Conservation (phyloP, 2,329 filamentous ascomycete genomes). For the Verticillium nubilum region DNA sequence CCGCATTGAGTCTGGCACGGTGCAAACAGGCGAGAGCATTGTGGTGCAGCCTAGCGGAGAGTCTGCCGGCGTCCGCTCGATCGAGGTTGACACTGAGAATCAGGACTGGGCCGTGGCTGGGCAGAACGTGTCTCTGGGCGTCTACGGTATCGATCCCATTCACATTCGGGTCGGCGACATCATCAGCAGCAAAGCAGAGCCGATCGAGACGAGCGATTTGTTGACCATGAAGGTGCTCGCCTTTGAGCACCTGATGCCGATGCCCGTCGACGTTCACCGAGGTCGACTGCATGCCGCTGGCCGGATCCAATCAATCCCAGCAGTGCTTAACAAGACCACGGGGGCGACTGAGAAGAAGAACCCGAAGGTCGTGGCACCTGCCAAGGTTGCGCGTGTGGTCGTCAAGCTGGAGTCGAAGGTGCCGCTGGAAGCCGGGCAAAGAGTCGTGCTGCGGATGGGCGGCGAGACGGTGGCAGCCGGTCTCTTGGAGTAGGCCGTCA, state of each 20-base stretch:
- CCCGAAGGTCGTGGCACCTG: slow-evolving; percentile 77
- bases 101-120: slow-evolving; percentile 90
- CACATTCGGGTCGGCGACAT: slow-evolving; percentile 83
- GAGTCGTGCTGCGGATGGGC: slow-evolving; percentile 73
- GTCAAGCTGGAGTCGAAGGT: slow-evolving; percentile 70
- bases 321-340: slow-evolving; percentile 71
- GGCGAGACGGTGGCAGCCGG: slow-evolving; percentile 87
- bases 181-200: slow-evolving; percentile 63
- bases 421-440: slow-evolving; percentile 73
- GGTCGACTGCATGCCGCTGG: slow-evolving; percentile 78
- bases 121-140: slow-evolving; percentile 79
- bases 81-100: slow-evolving; percentile 69
- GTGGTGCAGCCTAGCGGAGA: slow-evolving; percentile 77
- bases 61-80: slow-evolving; percentile 71
- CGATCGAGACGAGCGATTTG: slow-evolving; percentile 64
- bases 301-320: slow-evolving; percentile 65
- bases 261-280: slow-evolving; percentile 82
- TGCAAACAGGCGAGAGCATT: slow-evolving; percentile 80
- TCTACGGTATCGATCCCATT: slow-evolving; percentile 77
- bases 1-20: slow-evolving; percentile 73
- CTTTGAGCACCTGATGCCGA: slow-evolving; percentile 84
- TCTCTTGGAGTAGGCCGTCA: slow-evolving; percentile 58
- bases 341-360: slow-evolving; percentile 76
- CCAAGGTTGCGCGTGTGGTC: slow-evolving; percentile 67
- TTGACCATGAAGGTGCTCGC: slow-evolving; percentile 83